Conservation (phyloP, 177 flowering plant genomes). For the Vitis hybrid region DNA sequence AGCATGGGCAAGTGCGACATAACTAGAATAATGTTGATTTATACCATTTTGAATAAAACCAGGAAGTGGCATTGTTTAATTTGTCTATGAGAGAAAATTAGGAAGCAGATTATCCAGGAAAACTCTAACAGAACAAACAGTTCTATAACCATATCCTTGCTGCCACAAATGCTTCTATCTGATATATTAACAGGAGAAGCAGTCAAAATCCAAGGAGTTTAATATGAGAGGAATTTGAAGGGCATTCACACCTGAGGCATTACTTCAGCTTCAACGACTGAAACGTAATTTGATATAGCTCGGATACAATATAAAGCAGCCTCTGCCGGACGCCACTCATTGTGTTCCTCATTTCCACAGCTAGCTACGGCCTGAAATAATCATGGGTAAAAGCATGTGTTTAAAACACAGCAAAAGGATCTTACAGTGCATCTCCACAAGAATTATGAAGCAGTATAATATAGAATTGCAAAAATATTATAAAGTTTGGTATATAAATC, state of each 20-base stretch:
- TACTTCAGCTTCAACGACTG: constrained; percentile 72
- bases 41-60: too few species aligned
- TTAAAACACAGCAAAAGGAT: not conserved
- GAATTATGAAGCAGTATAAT: too few species aligned
- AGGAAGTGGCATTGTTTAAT: not conserved
- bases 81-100: not conserved
- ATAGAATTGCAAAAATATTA: too few species aligned
- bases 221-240: not conserved
- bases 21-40: too few species aligned
- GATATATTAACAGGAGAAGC: constrained; percentile 1
- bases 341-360: constrained; percentile 45
- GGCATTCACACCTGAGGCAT: constrained; percentile 80
- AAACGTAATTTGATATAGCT: constrained; percentile 81
- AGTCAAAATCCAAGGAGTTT: not conserved
- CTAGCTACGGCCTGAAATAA: constrained; percentile 50
- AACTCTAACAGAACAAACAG: not conserved
- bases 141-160: constrained; percentile 1
- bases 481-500: too few species aligned
- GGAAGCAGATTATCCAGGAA: not conserved
- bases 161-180: not conserved
- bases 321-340: constrained; percentile 84
- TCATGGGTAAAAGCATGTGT: not conserved
- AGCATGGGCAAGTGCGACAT: too few species aligned
- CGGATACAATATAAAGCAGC: constrained; percentile 91
- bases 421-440: not conserved